Base-by-base conservation (phyloP, 2,329 filamentous ascomycete genomes). In the Tolypocladium ophioglossoides region DNA sequence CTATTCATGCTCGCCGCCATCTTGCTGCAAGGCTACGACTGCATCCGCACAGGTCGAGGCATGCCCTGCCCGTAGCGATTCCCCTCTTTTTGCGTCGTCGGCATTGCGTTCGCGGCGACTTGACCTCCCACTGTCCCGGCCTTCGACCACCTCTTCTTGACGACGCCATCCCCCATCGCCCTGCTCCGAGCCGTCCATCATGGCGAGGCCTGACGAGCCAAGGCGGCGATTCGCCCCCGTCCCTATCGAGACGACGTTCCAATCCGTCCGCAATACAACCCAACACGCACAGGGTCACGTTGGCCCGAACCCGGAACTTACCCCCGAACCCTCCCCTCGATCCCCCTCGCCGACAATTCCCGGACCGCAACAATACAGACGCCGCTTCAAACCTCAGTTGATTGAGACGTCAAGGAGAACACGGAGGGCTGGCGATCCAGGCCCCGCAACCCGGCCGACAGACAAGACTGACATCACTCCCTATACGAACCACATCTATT, bases 381-480 rank as follows among this genome's bases (percentile, higher is more conserved):
- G 78, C 58, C 72, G 73, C 56, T 95, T 95, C 67, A 79, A 85
- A 34, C 90, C 90, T 14, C 86, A 92, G 63, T 75, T 95, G 54
- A 85, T 95, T 57, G 89, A 92, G 69, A 91, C 88, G 3, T 86
- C 86, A 4, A 82, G 84, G 62, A 79, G 90, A 52, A 83, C 84
- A 37, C 82, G 86, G 58, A 83, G 83, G 63, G 79, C 79, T 18
- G 83, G 83, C 22, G 85, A 90, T 61, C 69, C 77, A 1, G 78
- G 77, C 7, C 83, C 84, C 22, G 80, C 84, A 34, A 81, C 84
- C 24, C 77, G 76, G 53, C 82, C 80, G 12, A 78, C 79, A 55
- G 84, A 88, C 70, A 88, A 85, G 71, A 90, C 87, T 38, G 86
- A 90, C 64, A 85, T 84, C 54, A 82, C 80, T 0, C 82, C 83